These are phyloP conservation scores for Chrysopogon serrulatus DNA, from an alignment of 176 grass and related monocot species.

Conservation along the genomic window DNA sequence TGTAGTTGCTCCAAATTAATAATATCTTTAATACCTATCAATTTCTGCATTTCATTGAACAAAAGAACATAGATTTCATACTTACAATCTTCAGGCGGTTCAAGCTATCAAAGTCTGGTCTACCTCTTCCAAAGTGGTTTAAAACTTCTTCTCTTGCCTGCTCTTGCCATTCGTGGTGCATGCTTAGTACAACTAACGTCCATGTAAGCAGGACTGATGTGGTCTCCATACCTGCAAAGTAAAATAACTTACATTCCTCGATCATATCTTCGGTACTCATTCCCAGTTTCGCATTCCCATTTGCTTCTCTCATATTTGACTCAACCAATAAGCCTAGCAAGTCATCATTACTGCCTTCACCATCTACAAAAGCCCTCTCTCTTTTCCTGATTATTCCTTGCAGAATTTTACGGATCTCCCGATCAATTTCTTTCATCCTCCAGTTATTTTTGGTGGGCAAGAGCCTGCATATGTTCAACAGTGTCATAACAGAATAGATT, in stretches of 20 bases:
- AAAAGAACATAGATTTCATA: background rate
- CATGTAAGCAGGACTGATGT: slow-evolving; percentile 83
- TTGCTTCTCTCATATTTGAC: slow-evolving; percentile 49
- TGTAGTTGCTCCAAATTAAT: background rate
- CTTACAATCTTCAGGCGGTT: slow-evolving; percentile 71
- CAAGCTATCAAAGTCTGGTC: slow-evolving; percentile 54
- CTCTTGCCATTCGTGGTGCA: slow-evolving; percentile 80
- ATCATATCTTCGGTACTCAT: slow-evolving; percentile 71
- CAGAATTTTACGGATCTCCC: slow-evolving; percentile 40
- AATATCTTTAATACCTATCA: background rate
- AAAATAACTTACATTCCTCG: slow-evolving; percentile 86
- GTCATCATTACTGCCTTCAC: slow-evolving; percentile 39
- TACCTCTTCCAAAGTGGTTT: slow-evolving; percentile 46
- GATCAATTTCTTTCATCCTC: slow-evolving; percentile 40
- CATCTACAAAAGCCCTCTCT: slow-evolving; percentile 34
- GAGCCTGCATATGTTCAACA: slow-evolving; percentile 35
- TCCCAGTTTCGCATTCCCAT: slow-evolving; percentile 31
- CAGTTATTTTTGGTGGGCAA: slow-evolving; percentile 65
- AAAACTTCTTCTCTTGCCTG: slow-evolving; percentile 72
- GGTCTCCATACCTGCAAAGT: slow-evolving; percentile 83
- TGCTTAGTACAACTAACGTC: slow-evolving; percentile 65
- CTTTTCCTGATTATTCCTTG: slow-evolving; percentile 58
- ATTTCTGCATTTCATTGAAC: background rate
- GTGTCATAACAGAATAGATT: background rate
- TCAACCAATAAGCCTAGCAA: slow-evolving; percentile 70